These are phyloP conservation scores for Malus hybrid DNA, from an alignment of 331 rosid genomes.

Conservation along the genomic window DNA sequence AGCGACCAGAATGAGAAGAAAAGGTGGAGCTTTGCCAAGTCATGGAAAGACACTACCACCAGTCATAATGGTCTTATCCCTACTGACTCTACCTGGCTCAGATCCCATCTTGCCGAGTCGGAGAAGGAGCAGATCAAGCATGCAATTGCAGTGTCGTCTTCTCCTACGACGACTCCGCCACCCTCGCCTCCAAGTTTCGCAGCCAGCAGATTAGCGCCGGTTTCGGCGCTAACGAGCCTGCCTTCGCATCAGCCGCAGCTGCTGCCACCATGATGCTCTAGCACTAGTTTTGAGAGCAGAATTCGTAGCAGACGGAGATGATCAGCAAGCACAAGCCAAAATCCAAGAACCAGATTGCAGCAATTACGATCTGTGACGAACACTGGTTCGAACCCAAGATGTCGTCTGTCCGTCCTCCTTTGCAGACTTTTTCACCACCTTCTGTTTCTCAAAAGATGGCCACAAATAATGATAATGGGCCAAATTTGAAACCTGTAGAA, in stretches of 20 bases:
- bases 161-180: constrained; percentile 44
- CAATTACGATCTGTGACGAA: no score
- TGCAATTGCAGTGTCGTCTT: constrained; percentile 70
- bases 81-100: constrained; percentile 57
- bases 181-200: constrained; percentile 58
- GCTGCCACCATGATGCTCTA: constrained; percentile 67
- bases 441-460: no score
- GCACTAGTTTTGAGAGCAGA: constrained; percentile 19
- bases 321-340: no score
- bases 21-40: constrained; percentile 78
- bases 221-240: constrained; percentile 7
- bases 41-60: constrained; percentile 30
- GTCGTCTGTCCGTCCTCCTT: no score
- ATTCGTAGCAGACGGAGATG: no score
- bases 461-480: no score
- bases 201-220: constrained; percentile 59
- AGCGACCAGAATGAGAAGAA: constrained; percentile 55
- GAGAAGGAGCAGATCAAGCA: constrained; percentile 81
- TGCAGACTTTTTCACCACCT: no score
- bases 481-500: no score
- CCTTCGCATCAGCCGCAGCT: not conserved
- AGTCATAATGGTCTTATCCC: constrained; percentile 1
- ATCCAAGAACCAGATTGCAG: no score
- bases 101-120: constrained; percentile 63
- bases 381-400: no score